These are phyloP conservation scores for Phaeolepiota aurea DNA, from an alignment of 768 basidiomycete species.

Conservation along the genomic window DNA sequence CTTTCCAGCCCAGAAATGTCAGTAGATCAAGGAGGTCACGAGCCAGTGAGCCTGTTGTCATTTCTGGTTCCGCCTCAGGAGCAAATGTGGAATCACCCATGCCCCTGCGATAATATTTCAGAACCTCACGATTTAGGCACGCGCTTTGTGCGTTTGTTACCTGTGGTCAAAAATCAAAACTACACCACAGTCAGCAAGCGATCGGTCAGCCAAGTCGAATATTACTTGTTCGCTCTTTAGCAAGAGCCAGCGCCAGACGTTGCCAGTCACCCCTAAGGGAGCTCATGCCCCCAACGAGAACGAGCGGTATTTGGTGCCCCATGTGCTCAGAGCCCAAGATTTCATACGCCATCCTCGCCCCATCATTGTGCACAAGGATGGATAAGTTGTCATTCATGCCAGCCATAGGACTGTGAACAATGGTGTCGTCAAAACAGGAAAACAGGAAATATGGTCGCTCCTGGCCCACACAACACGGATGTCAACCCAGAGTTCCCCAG, in stretches of 20 bases:
- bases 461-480: too few relatives aligned
- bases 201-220: background rate
- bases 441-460: too few relatives aligned
- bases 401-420: too few relatives aligned
- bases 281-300: slow-evolving; percentile 33
- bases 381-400: slow-evolving; percentile 3
- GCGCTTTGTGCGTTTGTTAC: background rate
- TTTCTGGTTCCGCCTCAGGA: slow-evolving; percentile 19
- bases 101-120: slow-evolving; percentile 19
- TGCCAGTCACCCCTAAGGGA: slow-evolving; percentile 30
- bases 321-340: slow-evolving; percentile 26
- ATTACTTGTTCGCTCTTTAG: slow-evolving; percentile 30
- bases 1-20: slow-evolving; percentile 26
- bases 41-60: slow-evolving; percentile 38
- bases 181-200: slow-evolving; percentile 7
- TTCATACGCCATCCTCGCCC: slow-evolving; percentile 32
- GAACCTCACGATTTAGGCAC: background rate
- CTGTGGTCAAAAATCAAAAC: slow-evolving; percentile 37
- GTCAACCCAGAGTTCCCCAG: too few relatives aligned
- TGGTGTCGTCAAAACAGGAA: too few relatives aligned
- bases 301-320: slow-evolving; percentile 22
- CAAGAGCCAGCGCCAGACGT: slow-evolving; percentile 22
- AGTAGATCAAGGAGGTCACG: slow-evolving; percentile 34
- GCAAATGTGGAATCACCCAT: slow-evolving; percentile 35
- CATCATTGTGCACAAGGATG: slow-evolving; percentile 25